Conservation (phyloP, 345 rosid genomes). For the Populus ilicifolia region DNA sequence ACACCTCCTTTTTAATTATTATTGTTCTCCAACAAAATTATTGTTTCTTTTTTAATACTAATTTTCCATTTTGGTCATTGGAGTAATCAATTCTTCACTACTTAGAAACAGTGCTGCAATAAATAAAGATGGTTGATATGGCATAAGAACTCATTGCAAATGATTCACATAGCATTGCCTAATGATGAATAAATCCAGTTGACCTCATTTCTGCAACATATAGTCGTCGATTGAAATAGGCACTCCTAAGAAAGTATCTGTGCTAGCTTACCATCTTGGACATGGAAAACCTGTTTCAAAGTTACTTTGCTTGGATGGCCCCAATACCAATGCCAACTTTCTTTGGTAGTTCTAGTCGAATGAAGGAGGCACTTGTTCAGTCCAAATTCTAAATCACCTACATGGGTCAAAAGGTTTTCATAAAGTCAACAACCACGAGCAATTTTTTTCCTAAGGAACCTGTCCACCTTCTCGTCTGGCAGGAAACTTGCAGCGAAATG, state of each 20-base stretch:
- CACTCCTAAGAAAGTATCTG: not conserved
- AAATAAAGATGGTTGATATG: not conserved
- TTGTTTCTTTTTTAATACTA: not conserved
- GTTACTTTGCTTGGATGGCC: not conserved
- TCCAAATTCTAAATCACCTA: not conserved
- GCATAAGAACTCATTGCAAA: not conserved
- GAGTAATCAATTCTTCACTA: not conserved
- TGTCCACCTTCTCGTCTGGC: not conserved
- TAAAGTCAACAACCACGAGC: not conserved
- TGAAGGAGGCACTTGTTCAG: not conserved
- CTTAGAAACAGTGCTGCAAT: constrained; percentile 1
- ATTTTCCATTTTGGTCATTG: not conserved
- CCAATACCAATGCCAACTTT: not conserved
- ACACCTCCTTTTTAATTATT: not conserved
- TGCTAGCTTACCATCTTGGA: not conserved
- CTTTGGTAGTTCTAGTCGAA: not conserved
- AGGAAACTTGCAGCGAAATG: not conserved
- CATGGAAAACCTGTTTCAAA: not conserved
- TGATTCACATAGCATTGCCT: not conserved
- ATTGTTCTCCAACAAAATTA: not conserved
- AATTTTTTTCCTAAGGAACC: not conserved
- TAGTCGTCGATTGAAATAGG: not conserved
- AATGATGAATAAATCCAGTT: not conserved
- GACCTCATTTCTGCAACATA: not conserved
- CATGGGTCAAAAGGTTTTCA: not conserved